Evolutionary conservation across 2,329 filamentous ascomycete genomes (phyloP).

Genomic region (Fonsecaea erecta): DNA sequence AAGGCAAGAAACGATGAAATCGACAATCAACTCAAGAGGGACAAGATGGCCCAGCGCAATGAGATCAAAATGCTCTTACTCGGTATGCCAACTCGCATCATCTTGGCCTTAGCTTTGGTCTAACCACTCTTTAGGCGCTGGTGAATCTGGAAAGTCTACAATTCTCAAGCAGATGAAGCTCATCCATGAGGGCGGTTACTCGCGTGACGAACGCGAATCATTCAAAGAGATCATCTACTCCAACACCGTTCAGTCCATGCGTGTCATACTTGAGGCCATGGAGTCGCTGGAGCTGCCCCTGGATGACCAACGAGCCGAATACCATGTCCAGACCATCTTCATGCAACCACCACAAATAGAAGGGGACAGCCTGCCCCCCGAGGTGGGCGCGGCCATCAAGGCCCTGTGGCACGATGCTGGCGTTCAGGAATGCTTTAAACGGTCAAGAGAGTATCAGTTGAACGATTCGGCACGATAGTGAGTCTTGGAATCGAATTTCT

Average conservation of each 20-base stretch:
- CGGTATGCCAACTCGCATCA: conserved; percentile 65
- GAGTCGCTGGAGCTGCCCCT: conserved; percentile 76
- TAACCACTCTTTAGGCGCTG: conserved; percentile 70
- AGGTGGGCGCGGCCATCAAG: conserved; percentile 91
- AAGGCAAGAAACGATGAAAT: conserved; percentile 99
- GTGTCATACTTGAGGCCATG: conserved; percentile 71
- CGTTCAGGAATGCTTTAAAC: conserved; percentile 93
- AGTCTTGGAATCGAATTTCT: conserved; percentile 46
- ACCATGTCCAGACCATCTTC: conserved; percentile 97
- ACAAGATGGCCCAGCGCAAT: conserved; percentile 98
- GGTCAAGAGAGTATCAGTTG: conserved; percentile 92
- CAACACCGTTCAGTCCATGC: conserved; percentile 73
- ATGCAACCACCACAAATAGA: conserved; percentile 98
- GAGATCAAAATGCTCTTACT: conserved; percentile 99
- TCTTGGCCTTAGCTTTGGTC: conserved; percentile 32
- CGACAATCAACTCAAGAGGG: conserved; percentile 97
- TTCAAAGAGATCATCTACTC: conserved; percentile 75
- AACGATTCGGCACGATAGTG: conserved; percentile 97
- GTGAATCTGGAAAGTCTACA: conserved; percentile 95
- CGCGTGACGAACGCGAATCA: conserved; percentile 77
- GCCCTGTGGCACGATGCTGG: conserved; percentile 91
- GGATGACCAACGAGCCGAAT: conserved; percentile 90
- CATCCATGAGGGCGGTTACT: conserved; percentile 98
- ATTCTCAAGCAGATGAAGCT: conserved; percentile 99
- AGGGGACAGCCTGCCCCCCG: conserved; percentile 88